Conservation (phyloP, 352 stramenopile genomes). For the Phytopythium litorale region DNA sequence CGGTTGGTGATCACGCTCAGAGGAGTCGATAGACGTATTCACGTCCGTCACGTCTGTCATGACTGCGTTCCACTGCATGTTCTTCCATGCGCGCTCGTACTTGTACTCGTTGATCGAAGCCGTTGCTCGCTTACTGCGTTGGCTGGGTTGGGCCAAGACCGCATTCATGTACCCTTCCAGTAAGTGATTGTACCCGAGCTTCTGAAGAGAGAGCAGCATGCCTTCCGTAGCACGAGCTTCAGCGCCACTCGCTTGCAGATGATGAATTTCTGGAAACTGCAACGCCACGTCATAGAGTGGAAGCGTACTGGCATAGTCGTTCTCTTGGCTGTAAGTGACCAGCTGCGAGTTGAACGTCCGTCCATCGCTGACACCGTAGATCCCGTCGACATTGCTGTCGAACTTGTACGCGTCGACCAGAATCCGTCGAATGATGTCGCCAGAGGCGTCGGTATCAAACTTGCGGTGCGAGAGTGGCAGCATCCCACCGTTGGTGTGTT, state of each 20-base stretch:
- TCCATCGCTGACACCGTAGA: constrained; percentile 80
- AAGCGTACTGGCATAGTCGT: constrained; percentile 51
- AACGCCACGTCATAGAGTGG: constrained; percentile 72
- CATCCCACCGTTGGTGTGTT: constrained; percentile 46
- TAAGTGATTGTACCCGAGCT: constrained; percentile 73
- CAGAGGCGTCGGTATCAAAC: background rate
- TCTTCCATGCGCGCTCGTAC: constrained; percentile 80
- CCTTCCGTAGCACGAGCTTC: constrained; percentile 28
- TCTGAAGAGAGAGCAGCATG: constrained; percentile 54
- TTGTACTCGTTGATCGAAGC: constrained; percentile 39
- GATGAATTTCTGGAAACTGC: constrained; percentile 36
- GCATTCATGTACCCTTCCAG: constrained; percentile 53
- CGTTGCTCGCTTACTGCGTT: background rate
- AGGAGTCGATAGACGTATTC: constrained; percentile 1
- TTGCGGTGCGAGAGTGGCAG: constrained; percentile 21
- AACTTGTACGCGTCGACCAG: constrained; percentile 63
- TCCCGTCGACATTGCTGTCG: constrained; percentile 61
- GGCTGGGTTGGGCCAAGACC: background rate
- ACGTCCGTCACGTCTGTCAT: constrained; percentile 17
- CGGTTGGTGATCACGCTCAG: background rate
- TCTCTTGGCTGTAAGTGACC: constrained; percentile 67
- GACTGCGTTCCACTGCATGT: constrained; percentile 64
- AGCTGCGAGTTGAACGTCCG: constrained; percentile 65
- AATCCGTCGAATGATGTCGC: constrained; percentile 25
- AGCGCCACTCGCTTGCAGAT: background rate